Conservation (phyloP, 352 stramenopile species). For the Aphanomyces cochlioides region DNA sequence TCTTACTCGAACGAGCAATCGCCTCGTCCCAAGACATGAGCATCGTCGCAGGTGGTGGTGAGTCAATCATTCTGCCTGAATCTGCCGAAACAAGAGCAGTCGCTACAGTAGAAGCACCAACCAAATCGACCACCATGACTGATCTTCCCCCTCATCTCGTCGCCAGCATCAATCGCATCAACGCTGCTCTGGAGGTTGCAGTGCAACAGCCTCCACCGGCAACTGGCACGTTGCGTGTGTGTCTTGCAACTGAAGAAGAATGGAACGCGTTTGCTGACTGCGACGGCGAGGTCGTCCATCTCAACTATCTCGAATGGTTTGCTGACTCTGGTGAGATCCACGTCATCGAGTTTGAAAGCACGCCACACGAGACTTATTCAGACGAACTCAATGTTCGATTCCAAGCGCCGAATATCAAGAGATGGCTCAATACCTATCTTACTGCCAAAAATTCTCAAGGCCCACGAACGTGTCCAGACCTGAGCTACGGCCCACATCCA, state of each 20-base stretch:
- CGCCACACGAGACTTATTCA: neutral
- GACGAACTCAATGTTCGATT: no score
- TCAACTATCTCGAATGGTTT: constrained; percentile 42
- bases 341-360: constrained; percentile 41
- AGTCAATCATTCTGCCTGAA: no score
- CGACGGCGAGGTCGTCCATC: constrained; percentile 21
- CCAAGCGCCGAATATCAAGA: no score
- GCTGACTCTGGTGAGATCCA: constrained; percentile 38
- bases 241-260: constrained; percentile 42
- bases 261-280: constrained; percentile 42
- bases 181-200: constrained; percentile 41
- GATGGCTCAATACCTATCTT: neutral
- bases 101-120: no score
- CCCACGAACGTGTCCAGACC: constrained; percentile 35
- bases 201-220: constrained; percentile 36
- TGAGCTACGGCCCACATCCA: constrained; percentile 38
- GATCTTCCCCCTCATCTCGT: constrained; percentile 31
- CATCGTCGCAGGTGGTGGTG: no score
- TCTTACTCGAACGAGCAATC: no score
- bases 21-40: no score
- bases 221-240: constrained; percentile 31
- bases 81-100: no score
- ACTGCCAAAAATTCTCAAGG: constrained; percentile 37
- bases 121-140: neutral
- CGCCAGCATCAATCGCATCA: constrained; percentile 42